Base-by-base conservation (phyloP, 192 early-diverging fungal genomes). In the Phycomyces blakesleeanus region DNA sequence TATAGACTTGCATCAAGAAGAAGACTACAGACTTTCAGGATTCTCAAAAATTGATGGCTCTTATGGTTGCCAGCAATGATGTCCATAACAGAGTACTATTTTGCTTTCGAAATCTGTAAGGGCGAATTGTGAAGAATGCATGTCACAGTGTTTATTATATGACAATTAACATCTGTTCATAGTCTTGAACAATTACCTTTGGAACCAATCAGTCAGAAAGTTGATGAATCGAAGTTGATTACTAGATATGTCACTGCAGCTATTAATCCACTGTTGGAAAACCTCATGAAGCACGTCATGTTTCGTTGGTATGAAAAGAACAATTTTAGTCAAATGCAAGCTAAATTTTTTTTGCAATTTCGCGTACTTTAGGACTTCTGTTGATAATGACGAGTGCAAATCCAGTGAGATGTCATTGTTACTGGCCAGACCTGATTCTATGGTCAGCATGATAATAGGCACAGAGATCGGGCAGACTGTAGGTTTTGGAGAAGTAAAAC, bases 221-320 rank as follows among this genome's bases (percentile, higher is more conserved):
- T 58, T 58, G 56, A 58, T 58, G 56, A 58, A 58, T 37, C 40
- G 37, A 37, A 58, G 56, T 42, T 58, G 56, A 58, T 58, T 42
- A 58, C 56, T 40, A 58, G 56, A 58, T 58, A 58, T 42, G 40
- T 37, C 56, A 42, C 56, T 58, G 56, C 56, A 37, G 56, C 56
- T 42, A 58, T 58, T 20, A 41, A 58, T 58, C 56, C 56, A 58
- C 40, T 58, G 56, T 42, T 58, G 56, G 56, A 58, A 58, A 58
- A 58, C 56, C 38, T 58, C 56, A 38, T 42, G 56, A 58, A 58
- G 38, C 52, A 58, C 56, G 56, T 58, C 56, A 58, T 58, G 56
- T 58, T 58, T 58, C 56, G 56, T n/a, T 58, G 56, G 56, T 58
- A 58, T 58, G 56, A 58, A 58, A 58, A 58, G 56, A 58, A 58